Conservation (phyloP, 495 filamentous ascomycete genomes). For the Xylaria longipes region DNA sequence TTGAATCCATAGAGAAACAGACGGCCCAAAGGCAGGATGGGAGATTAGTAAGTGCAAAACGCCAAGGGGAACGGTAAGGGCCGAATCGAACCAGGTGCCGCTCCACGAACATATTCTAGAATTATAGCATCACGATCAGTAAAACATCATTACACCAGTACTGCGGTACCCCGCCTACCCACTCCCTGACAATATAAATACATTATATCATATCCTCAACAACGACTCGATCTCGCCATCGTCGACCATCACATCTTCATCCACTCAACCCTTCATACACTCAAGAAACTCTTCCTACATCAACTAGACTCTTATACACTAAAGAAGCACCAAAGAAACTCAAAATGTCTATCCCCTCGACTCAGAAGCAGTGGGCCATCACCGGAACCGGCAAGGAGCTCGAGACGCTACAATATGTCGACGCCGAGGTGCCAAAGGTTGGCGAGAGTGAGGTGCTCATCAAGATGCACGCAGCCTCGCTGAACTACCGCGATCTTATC, state of each 20-base stretch:
- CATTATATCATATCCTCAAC: conserved; percentile 9
- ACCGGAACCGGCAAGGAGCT: conserved; percentile 61
- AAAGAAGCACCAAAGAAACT: background rate
- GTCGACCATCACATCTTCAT: background rate
- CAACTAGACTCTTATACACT: no score
- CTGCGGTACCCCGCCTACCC: conserved; percentile 12
- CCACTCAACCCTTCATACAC: no score
- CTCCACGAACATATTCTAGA: background rate
- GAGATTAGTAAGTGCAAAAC: background rate
- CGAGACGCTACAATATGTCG: conserved; percentile 64
- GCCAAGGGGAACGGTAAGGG: conserved; percentile 6
- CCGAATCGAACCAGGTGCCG: background rate
- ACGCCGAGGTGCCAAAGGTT: conserved; percentile 62
- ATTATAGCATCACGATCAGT: conserved; percentile 15
- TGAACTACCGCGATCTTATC: conserved; percentile 85
- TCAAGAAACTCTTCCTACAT: no score
- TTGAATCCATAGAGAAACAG: background rate
- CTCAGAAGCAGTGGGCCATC: conserved; percentile 72
- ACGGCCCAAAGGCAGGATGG: background rate
- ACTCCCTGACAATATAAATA: conserved; percentile 9
- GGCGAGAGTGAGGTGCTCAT: conserved; percentile 79
- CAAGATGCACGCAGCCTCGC: conserved; percentile 73
- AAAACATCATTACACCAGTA: conserved; percentile 4
- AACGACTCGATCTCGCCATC: background rate
- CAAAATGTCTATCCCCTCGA: conserved; percentile 45